Conservation (phyloP, 148 eudicot species). For the Drosera capensis region DNA sequence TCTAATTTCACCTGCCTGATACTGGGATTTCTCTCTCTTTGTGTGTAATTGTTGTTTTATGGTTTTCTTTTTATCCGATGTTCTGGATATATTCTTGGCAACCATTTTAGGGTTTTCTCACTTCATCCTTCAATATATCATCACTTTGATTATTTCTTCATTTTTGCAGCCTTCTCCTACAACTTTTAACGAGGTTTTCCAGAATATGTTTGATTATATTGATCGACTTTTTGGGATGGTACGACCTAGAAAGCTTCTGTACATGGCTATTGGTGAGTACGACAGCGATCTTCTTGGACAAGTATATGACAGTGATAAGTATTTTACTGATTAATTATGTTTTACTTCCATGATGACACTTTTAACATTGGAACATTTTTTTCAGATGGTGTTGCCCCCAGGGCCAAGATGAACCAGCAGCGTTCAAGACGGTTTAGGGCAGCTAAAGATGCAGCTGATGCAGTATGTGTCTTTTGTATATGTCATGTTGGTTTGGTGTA, state of each 20-base stretch:
- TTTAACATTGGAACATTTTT: no score
- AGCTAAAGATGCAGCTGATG: slow-evolving; percentile 95
- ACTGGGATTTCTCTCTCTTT: no score
- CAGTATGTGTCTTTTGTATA: slow-evolving; percentile 33
- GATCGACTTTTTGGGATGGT: slow-evolving; percentile 95
- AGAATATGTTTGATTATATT: slow-evolving; percentile 80
- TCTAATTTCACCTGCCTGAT: no score
- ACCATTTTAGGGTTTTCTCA: no score
- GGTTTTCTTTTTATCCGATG: no score
- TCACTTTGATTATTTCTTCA: neutral
- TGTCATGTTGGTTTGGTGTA: neutral
- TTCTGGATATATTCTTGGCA: no score
- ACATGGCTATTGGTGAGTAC: slow-evolving; percentile 92
- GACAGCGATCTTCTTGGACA: no score
- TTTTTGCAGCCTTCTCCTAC: slow-evolving; percentile 81
- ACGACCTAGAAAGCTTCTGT: slow-evolving; percentile 86
- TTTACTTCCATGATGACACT: no score
- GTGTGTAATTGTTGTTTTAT: no score
- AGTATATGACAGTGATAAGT: no score
- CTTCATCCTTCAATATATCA: neutral
- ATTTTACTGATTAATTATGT: no score
- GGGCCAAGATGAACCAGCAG: slow-evolving; percentile 99
- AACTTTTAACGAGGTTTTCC: slow-evolving; percentile 82
- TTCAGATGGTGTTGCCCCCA: slow-evolving; percentile 96
- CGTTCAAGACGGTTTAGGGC: slow-evolving; percentile 96